These are phyloP conservation scores for Aspergillus kassunensis DNA, from an alignment of 495 filamentous ascomycete species.

Conservation along the genomic window DNA sequence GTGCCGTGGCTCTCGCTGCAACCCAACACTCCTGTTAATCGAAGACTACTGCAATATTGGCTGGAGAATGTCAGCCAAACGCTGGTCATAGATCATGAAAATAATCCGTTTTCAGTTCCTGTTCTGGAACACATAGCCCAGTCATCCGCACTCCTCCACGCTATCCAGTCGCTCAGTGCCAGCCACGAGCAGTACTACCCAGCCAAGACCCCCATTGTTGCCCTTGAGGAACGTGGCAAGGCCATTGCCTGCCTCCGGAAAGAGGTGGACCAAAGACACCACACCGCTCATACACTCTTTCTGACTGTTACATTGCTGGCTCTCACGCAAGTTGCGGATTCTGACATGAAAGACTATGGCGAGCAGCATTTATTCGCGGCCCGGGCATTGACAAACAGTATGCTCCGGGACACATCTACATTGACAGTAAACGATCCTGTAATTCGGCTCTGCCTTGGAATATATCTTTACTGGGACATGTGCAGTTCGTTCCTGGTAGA, in stretches of 20 bases:
- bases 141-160: conserved; percentile 15
- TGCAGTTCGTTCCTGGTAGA: conserved; percentile 14
- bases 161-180: conserved; percentile 17
- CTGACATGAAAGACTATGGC: conserved; percentile 13
- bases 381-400: conserved; percentile 12
- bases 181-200: conserved; percentile 15
- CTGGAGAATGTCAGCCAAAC: conserved; percentile 14
- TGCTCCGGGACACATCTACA: conserved; percentile 11
- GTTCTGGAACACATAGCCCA: conserved; percentile 10
- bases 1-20: conserved; percentile 14
- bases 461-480: conserved; percentile 19
- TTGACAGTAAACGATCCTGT: conserved; percentile 3
- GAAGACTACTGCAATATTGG: conserved; percentile 16
- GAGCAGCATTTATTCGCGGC: conserved; percentile 15
- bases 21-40: conserved; percentile 6
- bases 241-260: conserved; percentile 14
- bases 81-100: conserved; percentile 9
- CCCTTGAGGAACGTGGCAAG: conserved; percentile 16
- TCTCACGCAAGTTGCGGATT: conserved; percentile 6
- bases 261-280: conserved; percentile 6
- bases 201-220: conserved; percentile 1
- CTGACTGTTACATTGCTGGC: conserved; percentile 10
- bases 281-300: neutral
- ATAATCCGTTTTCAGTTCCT: conserved; percentile 16
- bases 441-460: conserved; percentile 11